Evolutionary conservation across 1,139 yeast species (phyloP).

Genomic region (Blastobotrys aristatus): DNA sequence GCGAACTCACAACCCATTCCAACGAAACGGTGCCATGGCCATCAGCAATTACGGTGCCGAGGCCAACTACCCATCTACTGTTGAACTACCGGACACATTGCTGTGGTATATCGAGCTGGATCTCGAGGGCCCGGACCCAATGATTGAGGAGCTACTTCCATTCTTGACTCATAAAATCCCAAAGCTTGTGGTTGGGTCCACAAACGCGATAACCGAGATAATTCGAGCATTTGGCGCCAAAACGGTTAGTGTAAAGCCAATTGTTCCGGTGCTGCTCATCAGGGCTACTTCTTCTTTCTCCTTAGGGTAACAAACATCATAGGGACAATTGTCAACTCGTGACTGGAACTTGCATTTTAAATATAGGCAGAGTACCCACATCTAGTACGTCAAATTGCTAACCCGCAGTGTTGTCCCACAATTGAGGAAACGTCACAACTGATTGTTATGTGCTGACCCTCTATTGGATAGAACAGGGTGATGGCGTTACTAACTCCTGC

Average conservation of each 20-base stretch:
- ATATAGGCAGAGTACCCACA: too few relatives aligned
- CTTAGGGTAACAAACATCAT: too few relatives aligned
- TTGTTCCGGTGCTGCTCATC: slow-evolving; percentile 55
- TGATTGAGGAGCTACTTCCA: slow-evolving; percentile 66
- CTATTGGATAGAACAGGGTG: too few relatives aligned
- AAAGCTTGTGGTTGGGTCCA: slow-evolving; percentile 69
- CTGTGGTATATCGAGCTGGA: slow-evolving; percentile 61
- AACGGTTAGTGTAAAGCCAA: slow-evolving; percentile 55
- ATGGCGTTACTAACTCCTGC: too few relatives aligned
- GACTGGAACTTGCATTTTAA: too few relatives aligned
- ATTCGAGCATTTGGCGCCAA: slow-evolving; percentile 67
- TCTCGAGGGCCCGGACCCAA: slow-evolving; percentile 56
- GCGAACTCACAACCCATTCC: slow-evolving; percentile 37
- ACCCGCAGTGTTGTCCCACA: too few relatives aligned
- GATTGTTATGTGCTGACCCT: too few relatives aligned
- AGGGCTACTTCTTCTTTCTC: too few relatives aligned
- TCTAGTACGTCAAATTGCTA: too few relatives aligned
- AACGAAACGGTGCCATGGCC: slow-evolving; percentile 84
- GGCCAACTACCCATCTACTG: slow-evolving; percentile 55
- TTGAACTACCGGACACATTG: slow-evolving; percentile 56
- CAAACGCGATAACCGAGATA: slow-evolving; percentile 51
- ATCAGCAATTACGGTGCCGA: slow-evolving; percentile 79
- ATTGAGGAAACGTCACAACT: too few relatives aligned
- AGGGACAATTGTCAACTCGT: too few relatives aligned
- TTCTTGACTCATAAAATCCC: slow-evolving; percentile 63